Percentiles rank a stretch among this genome's conserved stretches.
Conservation (phyloP, 208 protist genomes). For the Plasmodiophora brassicae region DNA sequence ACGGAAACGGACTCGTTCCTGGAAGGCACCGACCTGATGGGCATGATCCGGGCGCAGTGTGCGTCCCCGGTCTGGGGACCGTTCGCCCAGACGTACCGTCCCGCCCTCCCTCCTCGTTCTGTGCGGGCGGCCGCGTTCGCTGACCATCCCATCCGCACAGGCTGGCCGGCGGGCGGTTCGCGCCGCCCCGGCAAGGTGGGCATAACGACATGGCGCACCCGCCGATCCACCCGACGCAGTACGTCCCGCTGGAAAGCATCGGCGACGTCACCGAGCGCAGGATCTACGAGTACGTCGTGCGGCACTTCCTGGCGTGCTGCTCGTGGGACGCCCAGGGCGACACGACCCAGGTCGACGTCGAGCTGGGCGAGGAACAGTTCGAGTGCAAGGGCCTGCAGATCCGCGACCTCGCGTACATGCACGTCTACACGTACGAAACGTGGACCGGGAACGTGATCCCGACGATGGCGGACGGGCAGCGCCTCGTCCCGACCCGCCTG, state of each 20-base stretch:
- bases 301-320: conserved; percentile 95
- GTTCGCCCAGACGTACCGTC: no score
- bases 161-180: conserved; percentile 58
- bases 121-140: no score
- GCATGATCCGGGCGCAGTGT: background rate
- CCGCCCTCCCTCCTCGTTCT: no score
- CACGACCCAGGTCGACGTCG: conserved; percentile 57
- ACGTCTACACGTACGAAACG: conserved; percentile 78
- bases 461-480: conserved; percentile 74
- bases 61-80: background rate
- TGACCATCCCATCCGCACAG: no score
- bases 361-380: conserved; percentile 63
- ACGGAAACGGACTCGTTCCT: conserved; percentile 51
- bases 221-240: conserved; percentile 89
- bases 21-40: conserved; percentile 15
- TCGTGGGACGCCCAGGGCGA: conserved; percentile 65
- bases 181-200: conserved; percentile 79
- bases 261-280: conserved; percentile 47
- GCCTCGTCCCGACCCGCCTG: conserved; percentile 75
- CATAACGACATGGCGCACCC: conserved; percentile 95
- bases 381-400: conserved; percentile 36
- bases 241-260: conserved; percentile 45
- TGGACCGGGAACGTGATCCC: conserved; percentile 81
- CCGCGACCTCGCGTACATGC: background rate
- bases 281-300: conserved; percentile 89